Evolutionary conservation across 2,329 filamentous ascomycete genomes (phyloP), one percentile per base, ranked within the genome.

Genomic region (Aspergillus proliferans): DNA sequence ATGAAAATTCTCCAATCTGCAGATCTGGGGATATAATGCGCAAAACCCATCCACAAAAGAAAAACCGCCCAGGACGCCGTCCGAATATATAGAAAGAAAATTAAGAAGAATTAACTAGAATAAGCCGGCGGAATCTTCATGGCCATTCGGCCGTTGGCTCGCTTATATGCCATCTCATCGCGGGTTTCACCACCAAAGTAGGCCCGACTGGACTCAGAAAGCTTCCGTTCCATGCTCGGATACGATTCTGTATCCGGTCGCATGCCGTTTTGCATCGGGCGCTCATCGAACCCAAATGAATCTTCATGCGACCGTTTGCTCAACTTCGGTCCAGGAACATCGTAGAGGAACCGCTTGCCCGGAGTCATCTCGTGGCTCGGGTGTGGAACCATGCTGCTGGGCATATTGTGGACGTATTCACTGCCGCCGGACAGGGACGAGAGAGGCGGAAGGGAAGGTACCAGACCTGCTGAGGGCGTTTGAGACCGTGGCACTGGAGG

Each of bases 191-290:
- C 56, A 52, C 50, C 55, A 52, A 60, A 59, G n/a, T 59, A 51
- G 7, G 58, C 52, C 18, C 59, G 56, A 21, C 56, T 57, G 26
- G 60, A 59, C 8, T 59, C 58, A 3, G 64, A 59, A 41, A 56
- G 56, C 34, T 65, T 58, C 10, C 61, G 63, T 39, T 57, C 55
- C 8, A 48, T 39, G n/a, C 34, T 50, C 14, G 58, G 48, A 56
- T 62, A 54, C 39, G 49, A 33, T 22, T 69, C 58, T 30, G 56
- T 47, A 47, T 69, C 66, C 6, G 73, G 72, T 24, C 73, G 70
- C 65, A 68, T 69, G 46, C 73, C 72, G 52, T 76, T 72, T 52
- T 68, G 61, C 24, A 76, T 65, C 1, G 70, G 59, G 39, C 68
- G 64, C 3, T 67, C 63, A 41, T 68, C 71, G 50, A 61, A 61